Conservation (phyloP, 164 flowering plant species). For the Taxillus chinensis region DNA sequence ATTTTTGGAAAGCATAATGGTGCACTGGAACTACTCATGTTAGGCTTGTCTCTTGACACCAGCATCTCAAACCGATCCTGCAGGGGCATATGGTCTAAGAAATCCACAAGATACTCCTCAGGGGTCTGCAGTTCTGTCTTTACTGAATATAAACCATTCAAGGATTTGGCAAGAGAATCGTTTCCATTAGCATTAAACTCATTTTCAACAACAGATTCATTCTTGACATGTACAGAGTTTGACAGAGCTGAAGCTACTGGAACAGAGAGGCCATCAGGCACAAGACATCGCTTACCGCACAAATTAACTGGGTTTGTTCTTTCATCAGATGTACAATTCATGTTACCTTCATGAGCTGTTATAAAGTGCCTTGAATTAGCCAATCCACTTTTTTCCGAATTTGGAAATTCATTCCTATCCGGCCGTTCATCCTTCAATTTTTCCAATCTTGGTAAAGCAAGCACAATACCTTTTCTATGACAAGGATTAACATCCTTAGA, state of each 20-base stretch:
- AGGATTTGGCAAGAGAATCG: not conserved
- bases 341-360: not conserved
- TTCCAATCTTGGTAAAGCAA: slow-evolving; percentile 14
- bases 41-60: slow-evolving; percentile 13
- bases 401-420: slow-evolving; percentile 6
- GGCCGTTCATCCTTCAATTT: slow-evolving; percentile 39
- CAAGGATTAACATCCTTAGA: slow-evolving; percentile 8
- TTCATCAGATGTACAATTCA: not conserved
- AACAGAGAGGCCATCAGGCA: not conserved
- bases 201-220: not conserved
- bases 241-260: not conserved
- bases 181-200: slow-evolving; percentile 7
- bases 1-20: slow-evolving; percentile 10
- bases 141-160: slow-evolving; percentile 5
- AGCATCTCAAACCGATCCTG: slow-evolving; percentile 44
- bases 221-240: not conserved
- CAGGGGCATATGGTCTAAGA: slow-evolving; percentile 56
- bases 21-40: slow-evolving; percentile 6
- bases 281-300: not conserved
- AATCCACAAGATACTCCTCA: slow-evolving; percentile 26
- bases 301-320: not conserved
- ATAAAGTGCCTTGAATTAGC: not conserved
- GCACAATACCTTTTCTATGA: slow-evolving; percentile 2
- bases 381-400: not conserved
- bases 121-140: slow-evolving; percentile 28